Evolutionary conservation across 495 filamentous ascomycete species (phyloP).

Genomic region (Ascobolus immersus): DNA sequence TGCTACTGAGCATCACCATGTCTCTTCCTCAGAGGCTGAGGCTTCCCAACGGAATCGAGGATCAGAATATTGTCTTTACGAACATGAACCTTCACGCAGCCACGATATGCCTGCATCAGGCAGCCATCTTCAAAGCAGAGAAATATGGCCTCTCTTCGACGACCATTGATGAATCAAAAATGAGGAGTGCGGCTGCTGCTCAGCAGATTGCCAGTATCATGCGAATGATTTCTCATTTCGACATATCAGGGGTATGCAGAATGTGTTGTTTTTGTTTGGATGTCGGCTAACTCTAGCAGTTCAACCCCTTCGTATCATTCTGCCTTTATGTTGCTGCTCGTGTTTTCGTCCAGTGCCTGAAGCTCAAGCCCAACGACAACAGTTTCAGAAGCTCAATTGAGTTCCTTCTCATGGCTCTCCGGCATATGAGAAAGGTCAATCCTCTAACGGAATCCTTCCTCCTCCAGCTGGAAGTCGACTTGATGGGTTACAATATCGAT

Average conservation of each 20-base stretch:
- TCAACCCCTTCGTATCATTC: conserved; percentile 92
- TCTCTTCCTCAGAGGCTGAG: conserved; percentile 63
- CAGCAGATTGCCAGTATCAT: conserved; percentile 91
- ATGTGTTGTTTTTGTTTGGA: background rate
- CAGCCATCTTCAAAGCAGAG: conserved; percentile 90
- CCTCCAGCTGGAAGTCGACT: conserved; percentile 75
- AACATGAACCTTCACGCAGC: conserved; percentile 96
- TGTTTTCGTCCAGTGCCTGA: conserved; percentile 88
- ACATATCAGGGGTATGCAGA: conserved; percentile 49
- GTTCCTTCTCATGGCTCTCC: conserved; percentile 74
- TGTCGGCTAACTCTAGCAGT: conserved; percentile 18
- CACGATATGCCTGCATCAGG: conserved; percentile 89
- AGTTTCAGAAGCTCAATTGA: conserved; percentile 60
- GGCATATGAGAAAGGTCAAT: conserved; percentile 63
- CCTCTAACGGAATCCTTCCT: conserved; percentile 88
- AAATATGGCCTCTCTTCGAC: conserved; percentile 54
- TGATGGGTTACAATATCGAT: too few species aligned
- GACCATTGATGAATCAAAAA: conserved; percentile 67
- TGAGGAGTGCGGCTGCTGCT: conserved; percentile 77
- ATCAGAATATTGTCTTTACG: conserved; percentile 75
- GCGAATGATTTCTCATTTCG: conserved; percentile 79
- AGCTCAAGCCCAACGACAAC: conserved; percentile 60
- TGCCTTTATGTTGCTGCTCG: conserved; percentile 84
- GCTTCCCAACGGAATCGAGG: conserved; percentile 45
- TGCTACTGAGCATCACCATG: conserved; percentile 62